These are phyloP conservation scores for Termitomyces sp. DNA, from an alignment of 768 basidiomycete species.

Conservation along the genomic window DNA sequence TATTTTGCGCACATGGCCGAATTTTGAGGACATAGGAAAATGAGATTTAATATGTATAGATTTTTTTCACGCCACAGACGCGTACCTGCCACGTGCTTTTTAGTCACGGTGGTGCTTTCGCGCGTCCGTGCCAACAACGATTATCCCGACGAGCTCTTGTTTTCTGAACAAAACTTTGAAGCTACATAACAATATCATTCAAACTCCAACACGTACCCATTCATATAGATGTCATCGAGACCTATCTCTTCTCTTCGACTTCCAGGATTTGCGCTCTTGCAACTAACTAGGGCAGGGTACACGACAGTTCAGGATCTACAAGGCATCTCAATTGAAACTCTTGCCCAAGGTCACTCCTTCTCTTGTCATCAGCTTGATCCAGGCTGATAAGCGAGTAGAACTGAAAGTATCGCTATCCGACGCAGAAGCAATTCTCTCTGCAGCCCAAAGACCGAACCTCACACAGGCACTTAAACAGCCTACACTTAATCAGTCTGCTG, in stretches of 20 bases:
- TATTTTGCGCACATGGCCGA: too few species aligned
- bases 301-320: conserved; percentile 49
- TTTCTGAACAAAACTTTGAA: background rate
- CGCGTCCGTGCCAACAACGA: background rate
- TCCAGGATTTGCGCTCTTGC: conserved; percentile 37
- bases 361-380: background rate
- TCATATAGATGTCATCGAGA: conserved; percentile 18
- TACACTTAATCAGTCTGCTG: conserved; percentile 51
- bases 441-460: conserved; percentile 25
- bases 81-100: background rate
- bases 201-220: background rate
- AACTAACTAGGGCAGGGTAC: conserved; percentile 49
- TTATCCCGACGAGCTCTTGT: background rate
- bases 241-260: conserved; percentile 43
- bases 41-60: too few species aligned
- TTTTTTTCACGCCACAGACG: too few species aligned
- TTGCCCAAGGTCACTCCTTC: conserved; percentile 40
- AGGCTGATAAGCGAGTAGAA: conserved; percentile 29
- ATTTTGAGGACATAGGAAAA: too few species aligned
- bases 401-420: conserved; percentile 39
- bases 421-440: conserved; percentile 40
- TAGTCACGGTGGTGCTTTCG: too few species aligned
- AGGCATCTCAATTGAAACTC: conserved; percentile 32
- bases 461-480: conserved; percentile 14
- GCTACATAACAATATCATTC: background rate